Evolutionary conservation across 2,329 filamentous ascomycete species (phyloP).

Genomic region (Pseudogymnoascus destructans): DNA sequence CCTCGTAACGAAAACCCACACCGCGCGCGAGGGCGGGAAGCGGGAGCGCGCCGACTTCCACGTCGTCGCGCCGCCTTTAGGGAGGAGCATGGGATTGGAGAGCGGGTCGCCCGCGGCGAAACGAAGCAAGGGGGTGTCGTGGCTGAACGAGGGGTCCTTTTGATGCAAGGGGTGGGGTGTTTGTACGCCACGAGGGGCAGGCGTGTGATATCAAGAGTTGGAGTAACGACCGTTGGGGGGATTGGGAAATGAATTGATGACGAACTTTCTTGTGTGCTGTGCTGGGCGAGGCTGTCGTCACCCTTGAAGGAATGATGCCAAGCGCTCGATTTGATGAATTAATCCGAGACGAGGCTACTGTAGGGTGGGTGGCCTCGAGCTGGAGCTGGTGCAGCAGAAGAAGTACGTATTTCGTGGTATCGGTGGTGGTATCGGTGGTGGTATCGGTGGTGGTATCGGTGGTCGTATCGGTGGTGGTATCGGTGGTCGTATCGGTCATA

Average conservation of each 20-base stretch:
- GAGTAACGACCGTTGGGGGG: not conserved
- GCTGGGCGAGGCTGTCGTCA: not conserved
- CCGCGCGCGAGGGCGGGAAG: conserved; percentile 62
- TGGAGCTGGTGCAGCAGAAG: not conserved
- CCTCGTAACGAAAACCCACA: conserved; percentile 58
- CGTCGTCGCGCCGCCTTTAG: conserved; percentile 66
- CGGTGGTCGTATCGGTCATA: not conserved
- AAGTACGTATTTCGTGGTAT: too few relatives aligned
- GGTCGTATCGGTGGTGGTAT: not conserved
- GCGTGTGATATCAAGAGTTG: not conserved
- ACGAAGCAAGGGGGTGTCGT: not conserved
- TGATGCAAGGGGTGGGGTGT: not conserved
- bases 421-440: not conserved
- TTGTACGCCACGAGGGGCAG: not conserved
- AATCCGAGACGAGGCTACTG: not conserved
- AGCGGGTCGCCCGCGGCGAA: not conserved
- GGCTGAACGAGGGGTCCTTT: not conserved
- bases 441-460: too few relatives aligned
- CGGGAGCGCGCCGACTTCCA: conserved; percentile 82
- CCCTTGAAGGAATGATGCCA: conserved; percentile 19
- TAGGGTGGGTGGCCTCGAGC: not conserved
- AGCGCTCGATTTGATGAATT: not conserved
- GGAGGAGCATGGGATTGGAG: conserved; percentile 60
- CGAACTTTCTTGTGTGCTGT: conserved; percentile 21
- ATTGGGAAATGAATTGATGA: not conserved